Evolutionary conservation across 768 basidiomycete genomes (phyloP), one percentile per base, ranked within the genome.

Genomic region (Leucocoprinus sp.): DNA sequence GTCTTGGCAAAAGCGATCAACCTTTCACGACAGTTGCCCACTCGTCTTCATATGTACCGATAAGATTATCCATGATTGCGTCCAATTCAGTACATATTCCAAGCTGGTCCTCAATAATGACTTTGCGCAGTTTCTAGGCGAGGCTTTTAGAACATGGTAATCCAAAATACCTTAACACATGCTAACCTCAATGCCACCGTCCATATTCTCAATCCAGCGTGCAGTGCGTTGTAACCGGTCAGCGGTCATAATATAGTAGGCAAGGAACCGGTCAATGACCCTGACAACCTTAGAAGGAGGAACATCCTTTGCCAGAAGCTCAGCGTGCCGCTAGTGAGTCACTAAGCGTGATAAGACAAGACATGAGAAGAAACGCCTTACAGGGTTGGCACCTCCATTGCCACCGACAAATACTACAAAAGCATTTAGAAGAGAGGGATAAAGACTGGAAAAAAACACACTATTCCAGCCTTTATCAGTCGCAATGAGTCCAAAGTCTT

Each of bases 391-490:
- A 33, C 80, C 83, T n/a, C 83, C 83, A 55, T 87, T 85, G 2
- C 82, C 83, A 35, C 77, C 79, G 17, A 85, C 60, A 55, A 76
- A 84, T 42, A 83, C 75, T 74, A 50, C 12, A 43, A 38, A 14
- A 31, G 15, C 24, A 18, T 42, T n/a, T 3, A 33, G 29, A n/a
- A 5, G 36, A 29, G 21, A 11, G 24, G 37, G 35, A 26, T 33
- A 29, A 21, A 43, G 24, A 2, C 29, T 21, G 9, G 18, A 14
- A 28, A 11, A 8, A 14, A 11, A 43, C 35, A 50, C 50, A 76
- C 72, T 58, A 53, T 86, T 84, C 82, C 83, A 86, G n/a, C 84
- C 84, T 60, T 86, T 84, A 60, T 78, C 79, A 0, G 82, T 84
- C 1, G 83, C 84, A 45, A 86, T 86, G 29, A 85, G 61, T 9